phyloP scores from a whole-genome alignment of 1,284 basidiomycete genomes.

The Melampsora larici-populina region DNA sequence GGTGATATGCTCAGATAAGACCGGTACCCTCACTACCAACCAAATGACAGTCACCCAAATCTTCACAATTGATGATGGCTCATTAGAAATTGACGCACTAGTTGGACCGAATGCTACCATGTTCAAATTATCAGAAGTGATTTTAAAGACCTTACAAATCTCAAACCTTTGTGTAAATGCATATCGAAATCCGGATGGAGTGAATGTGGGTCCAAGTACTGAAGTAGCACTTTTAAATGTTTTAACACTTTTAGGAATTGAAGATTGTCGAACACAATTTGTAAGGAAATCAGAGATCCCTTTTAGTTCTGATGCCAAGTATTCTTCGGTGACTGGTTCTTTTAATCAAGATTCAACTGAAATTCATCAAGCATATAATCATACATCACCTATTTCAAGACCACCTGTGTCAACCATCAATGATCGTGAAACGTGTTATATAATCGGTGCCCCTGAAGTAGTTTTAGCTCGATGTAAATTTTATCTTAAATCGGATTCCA shows the following conservation, averaged over 20 bases:
- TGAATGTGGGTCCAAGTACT: conserved; percentile 81
- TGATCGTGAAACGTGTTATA: conserved; percentile 72
- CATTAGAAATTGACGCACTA: conserved; percentile 67
- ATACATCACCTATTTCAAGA: conserved; percentile 38
- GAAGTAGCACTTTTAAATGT: conserved; percentile 88
- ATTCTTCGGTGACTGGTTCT: conserved; percentile 80
- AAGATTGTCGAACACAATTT: conserved; percentile 70
- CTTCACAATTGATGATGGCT: conserved; percentile 76
- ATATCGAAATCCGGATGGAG: conserved; percentile 67
- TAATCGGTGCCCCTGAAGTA: conserved; percentile 87
- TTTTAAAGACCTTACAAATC: conserved; percentile 69
- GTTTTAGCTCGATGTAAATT: conserved; percentile 79
- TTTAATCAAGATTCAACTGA: conserved; percentile 54
- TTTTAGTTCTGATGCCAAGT: conserved; percentile 89
- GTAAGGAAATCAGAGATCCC: conserved; percentile 73
- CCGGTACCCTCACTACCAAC: conserved; percentile 92
- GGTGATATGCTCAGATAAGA: conserved; percentile 97
- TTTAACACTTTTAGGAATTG: conserved; percentile 66
- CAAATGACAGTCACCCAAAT: conserved; percentile 88
- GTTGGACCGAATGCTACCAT: conserved; percentile 53
- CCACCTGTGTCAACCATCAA: conserved; percentile 44
- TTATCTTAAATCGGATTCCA: conserved; percentile 80
- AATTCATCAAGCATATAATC: conserved; percentile 45
- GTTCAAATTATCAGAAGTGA: conserved; percentile 53
- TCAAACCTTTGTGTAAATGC: conserved; percentile 61